phyloP scores from a whole-genome alignment of 345 rosid genomes.

The Barbarea vulgaris region DNA sequence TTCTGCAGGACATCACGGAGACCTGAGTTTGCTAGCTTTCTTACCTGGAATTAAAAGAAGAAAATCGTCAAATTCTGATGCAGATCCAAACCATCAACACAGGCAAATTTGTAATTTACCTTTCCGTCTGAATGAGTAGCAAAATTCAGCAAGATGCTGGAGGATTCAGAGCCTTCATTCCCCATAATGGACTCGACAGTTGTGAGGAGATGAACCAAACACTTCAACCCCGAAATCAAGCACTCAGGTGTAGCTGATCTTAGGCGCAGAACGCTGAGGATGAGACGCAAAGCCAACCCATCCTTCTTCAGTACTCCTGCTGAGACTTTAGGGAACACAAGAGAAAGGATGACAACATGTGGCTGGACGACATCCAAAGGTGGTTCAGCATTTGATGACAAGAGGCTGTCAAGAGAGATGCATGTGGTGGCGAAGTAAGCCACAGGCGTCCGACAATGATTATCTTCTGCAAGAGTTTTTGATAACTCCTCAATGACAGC shows the following conservation, averaged over 20 bases:
- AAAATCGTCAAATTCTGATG: constrained; percentile 3
- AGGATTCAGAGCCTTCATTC: constrained; percentile 54
- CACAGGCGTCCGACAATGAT: constrained; percentile 57
- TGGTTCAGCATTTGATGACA: constrained; percentile 41
- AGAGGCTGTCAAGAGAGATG: constrained; percentile 64
- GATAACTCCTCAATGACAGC: constrained; percentile 68
- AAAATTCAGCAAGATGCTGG: constrained; percentile 47
- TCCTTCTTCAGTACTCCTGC: constrained; percentile 52
- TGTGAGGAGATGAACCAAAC: constrained; percentile 56
- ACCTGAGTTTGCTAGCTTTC: constrained; percentile 67
- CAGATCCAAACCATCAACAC: neutral
- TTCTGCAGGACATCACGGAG: constrained; percentile 60
- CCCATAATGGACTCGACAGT: constrained; percentile 51
- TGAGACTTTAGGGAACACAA: constrained; percentile 59
- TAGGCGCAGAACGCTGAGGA: constrained; percentile 49
- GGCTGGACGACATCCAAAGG: constrained; percentile 55
- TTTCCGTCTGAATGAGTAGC: constrained; percentile 61
- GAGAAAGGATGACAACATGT: constrained; percentile 58
- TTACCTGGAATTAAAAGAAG: constrained; percentile 52
- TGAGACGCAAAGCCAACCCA: constrained; percentile 51
- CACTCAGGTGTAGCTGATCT: constrained; percentile 50
- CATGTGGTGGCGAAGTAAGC: constrained; percentile 75
- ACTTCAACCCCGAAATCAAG: constrained; percentile 60
- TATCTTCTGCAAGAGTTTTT: constrained; percentile 71
- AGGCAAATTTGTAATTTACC: constrained; percentile 41